Conservation (phyloP, 140 eudicot genomes). For the Bidens hawaiensis region DNA sequence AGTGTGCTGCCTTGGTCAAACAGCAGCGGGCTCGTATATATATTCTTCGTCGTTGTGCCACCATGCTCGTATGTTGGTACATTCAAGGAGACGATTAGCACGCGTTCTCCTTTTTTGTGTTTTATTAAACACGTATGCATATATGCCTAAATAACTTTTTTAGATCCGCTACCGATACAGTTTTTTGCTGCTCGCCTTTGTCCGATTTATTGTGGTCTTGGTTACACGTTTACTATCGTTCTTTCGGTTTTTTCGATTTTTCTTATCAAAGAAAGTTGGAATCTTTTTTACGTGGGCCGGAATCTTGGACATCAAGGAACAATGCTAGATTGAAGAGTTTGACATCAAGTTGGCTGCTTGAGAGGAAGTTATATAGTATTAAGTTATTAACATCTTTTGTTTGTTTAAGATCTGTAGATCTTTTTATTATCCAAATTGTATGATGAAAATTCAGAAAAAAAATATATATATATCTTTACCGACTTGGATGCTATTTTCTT, state of each 20-base stretch:
- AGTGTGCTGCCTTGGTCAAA: constrained; percentile 71
- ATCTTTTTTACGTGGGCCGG: constrained; percentile 10
- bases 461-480: background rate
- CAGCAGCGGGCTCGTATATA: constrained; percentile 81
- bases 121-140: background rate
- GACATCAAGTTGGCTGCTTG: constrained; percentile 18
- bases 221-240: background rate
- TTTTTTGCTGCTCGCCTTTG: background rate
- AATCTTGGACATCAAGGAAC: constrained; percentile 15
- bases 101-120: background rate
- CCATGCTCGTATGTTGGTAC: constrained; percentile 89
- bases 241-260: background rate
- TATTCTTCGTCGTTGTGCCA: constrained; percentile 90
- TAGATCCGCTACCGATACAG: background rate
- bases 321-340: constrained; percentile 2
- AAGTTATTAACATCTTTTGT: background rate
- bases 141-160: background rate
- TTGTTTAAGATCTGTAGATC: constrained; percentile 20
- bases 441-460: background rate
- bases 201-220: background rate
- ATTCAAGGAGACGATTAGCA: constrained; percentile 66
- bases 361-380: constrained; percentile 5
- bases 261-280: background rate
- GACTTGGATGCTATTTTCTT: background rate
- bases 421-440: constrained; percentile 10